Evolutionary conservation across 192 early-diverging fungal species (phyloP).

Genomic region (Tieghemiomyces parasiticus): DNA sequence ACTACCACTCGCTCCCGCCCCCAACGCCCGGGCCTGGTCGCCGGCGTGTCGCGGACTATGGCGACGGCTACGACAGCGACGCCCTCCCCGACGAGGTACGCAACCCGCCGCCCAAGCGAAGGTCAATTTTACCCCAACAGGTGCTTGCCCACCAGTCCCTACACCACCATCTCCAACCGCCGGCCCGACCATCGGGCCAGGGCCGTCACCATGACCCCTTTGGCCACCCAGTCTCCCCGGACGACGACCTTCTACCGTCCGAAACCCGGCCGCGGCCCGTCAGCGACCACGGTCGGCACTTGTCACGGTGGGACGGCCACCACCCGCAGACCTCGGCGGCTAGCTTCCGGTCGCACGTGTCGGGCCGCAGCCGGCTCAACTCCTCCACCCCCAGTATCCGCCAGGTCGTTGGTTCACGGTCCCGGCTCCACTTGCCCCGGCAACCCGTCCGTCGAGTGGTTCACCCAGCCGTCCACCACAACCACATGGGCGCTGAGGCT

Average conservation of each 20-base stretch:
- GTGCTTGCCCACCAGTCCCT: slow-evolving; percentile 9
- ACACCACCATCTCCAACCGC: neutral
- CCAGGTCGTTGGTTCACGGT: slow-evolving; percentile 2
- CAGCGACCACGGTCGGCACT: neutral
- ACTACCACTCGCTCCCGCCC: neutral
- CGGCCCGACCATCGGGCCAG: neutral
- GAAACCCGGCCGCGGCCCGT: neutral
- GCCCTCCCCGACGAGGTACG: too few relatives aligned
- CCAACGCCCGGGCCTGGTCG: too few relatives aligned
- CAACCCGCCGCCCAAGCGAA: neutral
- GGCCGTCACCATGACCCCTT: too few relatives aligned
- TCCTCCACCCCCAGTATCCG: neutral
- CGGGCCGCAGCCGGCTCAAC: neutral
- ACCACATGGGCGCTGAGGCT: neutral
- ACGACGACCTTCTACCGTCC: too few relatives aligned
- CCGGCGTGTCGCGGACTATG: neutral
- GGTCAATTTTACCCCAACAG: slow-evolving; percentile 3
- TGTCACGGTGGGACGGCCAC: neutral
- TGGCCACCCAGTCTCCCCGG: too few relatives aligned
- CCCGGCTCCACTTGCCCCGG: neutral
- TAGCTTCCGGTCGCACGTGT: neutral
- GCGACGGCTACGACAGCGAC: neutral
- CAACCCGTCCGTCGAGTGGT: neutral
- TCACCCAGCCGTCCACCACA: slow-evolving; percentile 3
- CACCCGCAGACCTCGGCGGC: neutral